Evolutionary conservation across 768 basidiomycete species (phyloP).

Genomic region (Chalciporus chontae): DNA sequence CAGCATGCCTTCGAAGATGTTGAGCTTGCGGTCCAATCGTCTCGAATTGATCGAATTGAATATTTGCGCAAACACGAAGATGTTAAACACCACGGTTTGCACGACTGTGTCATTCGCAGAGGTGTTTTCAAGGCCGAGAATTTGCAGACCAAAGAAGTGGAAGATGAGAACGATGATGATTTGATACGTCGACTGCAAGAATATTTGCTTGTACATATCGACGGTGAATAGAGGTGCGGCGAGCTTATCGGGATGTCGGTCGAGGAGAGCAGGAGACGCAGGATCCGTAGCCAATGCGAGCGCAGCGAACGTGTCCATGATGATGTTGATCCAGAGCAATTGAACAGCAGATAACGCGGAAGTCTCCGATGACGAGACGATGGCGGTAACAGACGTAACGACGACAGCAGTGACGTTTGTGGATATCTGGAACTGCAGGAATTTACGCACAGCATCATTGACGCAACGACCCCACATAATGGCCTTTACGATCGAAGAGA

Average conservation of each 20-base stretch:
- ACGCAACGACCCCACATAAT: conserved; percentile 99
- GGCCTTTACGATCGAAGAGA: conserved; percentile 92
- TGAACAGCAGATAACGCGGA: conserved; percentile 96
- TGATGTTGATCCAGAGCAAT: conserved; percentile 97
- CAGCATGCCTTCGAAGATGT: conserved; percentile 82
- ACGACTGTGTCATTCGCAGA: conserved; percentile 43
- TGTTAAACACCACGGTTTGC: conserved; percentile 92
- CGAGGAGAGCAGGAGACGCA: conserved; percentile 71
- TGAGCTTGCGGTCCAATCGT: conserved; percentile 78
- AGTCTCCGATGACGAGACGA: conserved; percentile 68
- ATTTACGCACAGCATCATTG: conserved; percentile 96
- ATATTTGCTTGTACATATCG: conserved; percentile 96
- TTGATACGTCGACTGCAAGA: conserved; percentile 87
- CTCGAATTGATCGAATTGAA: conserved; percentile 94
- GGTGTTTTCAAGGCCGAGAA: conserved; percentile 55
- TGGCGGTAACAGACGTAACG: conserved; percentile 88
- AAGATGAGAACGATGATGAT: conserved; percentile 79
- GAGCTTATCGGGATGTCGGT: conserved; percentile 90
- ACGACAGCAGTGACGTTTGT: conserved; percentile 95
- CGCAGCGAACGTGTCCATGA: conserved; percentile 98
- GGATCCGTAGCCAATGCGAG: conserved; percentile 97
- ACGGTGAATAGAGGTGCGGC: conserved; percentile 84
- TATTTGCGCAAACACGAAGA: conserved; percentile 98
- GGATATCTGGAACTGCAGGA: conserved; percentile 92
- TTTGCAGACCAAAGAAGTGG: conserved; percentile 76